A percentile compares a stretch with the other conserved stretches of the same genome.
Evolutionary conservation across 192 early-diverging fungal species (phyloP).

Genomic region (Backusella circina): DNA sequence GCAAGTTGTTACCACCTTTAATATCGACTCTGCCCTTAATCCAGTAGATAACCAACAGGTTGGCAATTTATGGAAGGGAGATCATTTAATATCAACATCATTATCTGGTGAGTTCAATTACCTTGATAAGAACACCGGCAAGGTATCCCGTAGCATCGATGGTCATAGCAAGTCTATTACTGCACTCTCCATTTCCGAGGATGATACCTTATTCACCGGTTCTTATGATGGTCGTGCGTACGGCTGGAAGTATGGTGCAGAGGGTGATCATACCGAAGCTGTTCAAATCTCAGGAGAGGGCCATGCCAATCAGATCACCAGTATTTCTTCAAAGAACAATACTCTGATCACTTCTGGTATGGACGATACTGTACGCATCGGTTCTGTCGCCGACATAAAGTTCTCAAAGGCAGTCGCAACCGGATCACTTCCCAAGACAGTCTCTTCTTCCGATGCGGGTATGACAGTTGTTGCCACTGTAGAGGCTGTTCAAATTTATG

Average conservation of each 20-base stretch:
- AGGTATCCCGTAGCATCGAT: constrained; percentile 46
- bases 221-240: constrained; percentile 93
- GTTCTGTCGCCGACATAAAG: constrained; percentile 19
- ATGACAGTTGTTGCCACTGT: constrained; percentile 52
- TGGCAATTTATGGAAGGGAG: constrained; percentile 85
- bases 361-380: constrained; percentile 65
- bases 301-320: constrained; percentile 76
- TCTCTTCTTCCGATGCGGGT: constrained; percentile 47
- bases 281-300: constrained; percentile 54
- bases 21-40: constrained; percentile 31
- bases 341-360: constrained; percentile 64
- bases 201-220: constrained; percentile 73
- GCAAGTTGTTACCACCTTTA: constrained; percentile 62
- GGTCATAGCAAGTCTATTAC: constrained; percentile 89
- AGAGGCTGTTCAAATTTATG: constrained; percentile 48
- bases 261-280: constrained; percentile 35
- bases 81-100: constrained; percentile 72
- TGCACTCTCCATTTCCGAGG: constrained; percentile 52
- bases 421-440: constrained; percentile 46
- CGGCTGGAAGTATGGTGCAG: constrained; percentile 58
- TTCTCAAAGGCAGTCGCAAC: constrained; percentile 40
- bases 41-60: constrained; percentile 83
- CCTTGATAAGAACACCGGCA: constrained; percentile 57
- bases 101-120: constrained; percentile 88
- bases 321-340: constrained; percentile 41